Base-by-base conservation (phyloP, 1,139 yeast species). In the Suhomyces terraborum region DNA sequence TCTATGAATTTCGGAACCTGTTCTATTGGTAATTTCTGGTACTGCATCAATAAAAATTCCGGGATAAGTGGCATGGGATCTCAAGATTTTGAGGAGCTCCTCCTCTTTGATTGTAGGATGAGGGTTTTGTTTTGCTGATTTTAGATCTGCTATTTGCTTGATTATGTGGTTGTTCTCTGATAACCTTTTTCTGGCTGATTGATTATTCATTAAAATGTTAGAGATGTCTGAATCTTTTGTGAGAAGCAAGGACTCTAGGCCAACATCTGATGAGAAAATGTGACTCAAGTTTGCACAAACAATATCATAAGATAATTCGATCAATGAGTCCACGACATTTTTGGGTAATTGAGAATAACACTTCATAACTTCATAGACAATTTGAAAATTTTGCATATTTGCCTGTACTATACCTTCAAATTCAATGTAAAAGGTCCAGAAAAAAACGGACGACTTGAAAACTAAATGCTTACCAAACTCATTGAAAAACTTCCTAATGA, bases 61-160 rank as follows among this genome's bases (percentile, higher is more conserved):
- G 1, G 87, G 82, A 52, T 82, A 86, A 0, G 83, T 86, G 47
- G 73, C 71, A 43, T 80, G 83, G 37, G 58, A 73, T 45, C 66
- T 73, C 40, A 70, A 50, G 4, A 61, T 52, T 46, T 66, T 73
- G 39, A 68, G 50, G 5, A 59, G 52, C 6, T 58, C 64, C 4
- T 66, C 75, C 7, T 54, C 58, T 16, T 42, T 50, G 23, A 38
- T 47, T 7, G 28, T 19, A 7, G 38, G 27, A 19, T 23, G 30
- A 21, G 24, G 37, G 28, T 43, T 48, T 32, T 40, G 36, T 34
- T 35, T 37, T 12, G 32, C 4, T 4, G 37, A 19, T 41, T 36
- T 39, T 12, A 17, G 38, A n/a, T 42, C 42, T 36, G 49, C 54
- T 6, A 42, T 10, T 6, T 53, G 58, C 28, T 45, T 48, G 5